These are phyloP conservation scores for Gyrodon lividus DNA, from an alignment of 768 basidiomycete genomes.

Conservation along the genomic window DNA sequence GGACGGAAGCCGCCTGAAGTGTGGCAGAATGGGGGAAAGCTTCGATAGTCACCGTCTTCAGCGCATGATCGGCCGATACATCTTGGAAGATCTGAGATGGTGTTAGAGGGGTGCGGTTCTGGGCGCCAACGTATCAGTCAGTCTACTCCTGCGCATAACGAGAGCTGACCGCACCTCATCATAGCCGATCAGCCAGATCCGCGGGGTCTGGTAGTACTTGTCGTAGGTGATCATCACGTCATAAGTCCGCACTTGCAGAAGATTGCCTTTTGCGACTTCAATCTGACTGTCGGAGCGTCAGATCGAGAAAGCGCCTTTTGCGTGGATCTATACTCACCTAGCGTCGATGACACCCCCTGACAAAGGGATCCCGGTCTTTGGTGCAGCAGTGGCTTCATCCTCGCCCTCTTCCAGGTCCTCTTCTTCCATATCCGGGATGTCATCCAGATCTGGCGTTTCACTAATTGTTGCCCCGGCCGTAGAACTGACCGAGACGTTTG, in stretches of 20 bases:
- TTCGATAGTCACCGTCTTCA: constrained; percentile 99
- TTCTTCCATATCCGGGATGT: constrained; percentile 99
- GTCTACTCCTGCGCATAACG: constrained; percentile 1
- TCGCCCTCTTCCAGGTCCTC: constrained; percentile 85
- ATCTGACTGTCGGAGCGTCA: constrained; percentile 43
- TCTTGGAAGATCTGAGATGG: constrained; percentile 96
- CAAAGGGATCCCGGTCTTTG: constrained; percentile 38
- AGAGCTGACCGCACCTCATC: constrained; percentile 69
- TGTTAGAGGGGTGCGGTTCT: constrained; percentile 88
- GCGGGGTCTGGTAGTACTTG: constrained; percentile 98
- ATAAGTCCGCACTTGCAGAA: constrained; percentile 95
- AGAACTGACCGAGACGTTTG: constrained; percentile 43
- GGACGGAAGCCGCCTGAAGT: constrained; percentile 88
- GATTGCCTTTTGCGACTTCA: constrained; percentile 72
- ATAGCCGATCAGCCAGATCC: constrained; percentile 97
- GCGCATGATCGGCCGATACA: constrained; percentile 93
- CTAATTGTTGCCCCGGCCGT: constrained; percentile 33
- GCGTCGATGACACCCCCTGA: constrained; percentile 42
- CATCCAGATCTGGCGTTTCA: constrained; percentile 90
- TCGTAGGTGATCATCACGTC: constrained; percentile 99
- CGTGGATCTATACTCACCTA: constrained; percentile 39
- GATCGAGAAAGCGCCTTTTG: not conserved
- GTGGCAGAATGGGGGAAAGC: constrained; percentile 91
- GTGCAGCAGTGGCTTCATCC: constrained; percentile 80
- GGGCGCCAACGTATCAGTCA: constrained; percentile 3